Conservation (phyloP, 768 basidiomycete genomes). For the Boletellus emodensis region DNA sequence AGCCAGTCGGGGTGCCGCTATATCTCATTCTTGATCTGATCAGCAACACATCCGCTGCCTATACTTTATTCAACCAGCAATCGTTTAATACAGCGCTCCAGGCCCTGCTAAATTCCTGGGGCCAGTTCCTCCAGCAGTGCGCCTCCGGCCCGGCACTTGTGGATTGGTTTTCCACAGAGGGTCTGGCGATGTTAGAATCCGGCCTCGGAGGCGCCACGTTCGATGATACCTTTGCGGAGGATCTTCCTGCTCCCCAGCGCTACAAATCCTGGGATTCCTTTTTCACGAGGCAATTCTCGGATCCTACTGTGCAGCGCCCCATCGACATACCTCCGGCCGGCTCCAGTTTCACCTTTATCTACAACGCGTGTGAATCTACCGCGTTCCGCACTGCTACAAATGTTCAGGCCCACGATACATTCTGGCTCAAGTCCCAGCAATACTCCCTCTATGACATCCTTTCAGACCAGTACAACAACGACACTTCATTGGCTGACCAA, state of each 20-base stretch:
- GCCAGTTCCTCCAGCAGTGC: neutral
- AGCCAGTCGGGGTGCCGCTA: neutral
- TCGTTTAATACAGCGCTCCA: neutral
- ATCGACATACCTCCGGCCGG: constrained; percentile 13
- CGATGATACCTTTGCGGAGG: neutral
- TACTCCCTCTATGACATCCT: neutral
- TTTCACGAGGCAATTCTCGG: constrained; percentile 42
- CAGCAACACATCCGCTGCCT: neutral
- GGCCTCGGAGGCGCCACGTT: neutral
- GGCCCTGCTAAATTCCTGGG: neutral
- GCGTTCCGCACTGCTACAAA: constrained; percentile 33
- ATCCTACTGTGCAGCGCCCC: constrained; percentile 32
- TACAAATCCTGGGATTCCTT: constrained; percentile 46
- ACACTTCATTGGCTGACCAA: too few species aligned
- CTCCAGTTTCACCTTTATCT: constrained; percentile 17
- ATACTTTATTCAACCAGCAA: neutral
- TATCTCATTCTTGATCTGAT: neutral
- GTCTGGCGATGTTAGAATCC: neutral
- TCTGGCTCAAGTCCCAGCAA: constrained; percentile 47
- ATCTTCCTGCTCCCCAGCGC: neutral
- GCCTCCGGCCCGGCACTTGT: too few species aligned
- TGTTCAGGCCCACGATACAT: constrained; percentile 40
- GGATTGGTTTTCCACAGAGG: neutral
- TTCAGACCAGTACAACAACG: too few species aligned
- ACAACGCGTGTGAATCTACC: constrained; percentile 52